These are phyloP conservation scores for Suillus decipiens DNA, from an alignment of 768 basidiomycete genomes.

Conservation along the genomic window DNA sequence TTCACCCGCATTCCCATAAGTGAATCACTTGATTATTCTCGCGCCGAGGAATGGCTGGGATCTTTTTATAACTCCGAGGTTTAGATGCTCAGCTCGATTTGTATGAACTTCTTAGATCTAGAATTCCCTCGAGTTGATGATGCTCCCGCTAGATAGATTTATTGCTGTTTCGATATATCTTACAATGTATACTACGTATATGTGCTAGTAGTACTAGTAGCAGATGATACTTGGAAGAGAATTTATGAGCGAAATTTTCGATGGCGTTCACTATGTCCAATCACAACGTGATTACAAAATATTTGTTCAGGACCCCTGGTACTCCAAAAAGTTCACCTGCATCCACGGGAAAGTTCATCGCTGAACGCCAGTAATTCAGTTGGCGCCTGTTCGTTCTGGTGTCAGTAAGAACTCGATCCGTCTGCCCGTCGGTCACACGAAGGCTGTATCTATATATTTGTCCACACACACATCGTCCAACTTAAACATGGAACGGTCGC, in stretches of 20 bases:
- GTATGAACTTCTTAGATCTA: not conserved
- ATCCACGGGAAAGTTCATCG: no score
- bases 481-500: no score
- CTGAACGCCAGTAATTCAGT: not conserved
- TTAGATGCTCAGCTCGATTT: not conserved
- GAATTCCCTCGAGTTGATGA: not conserved
- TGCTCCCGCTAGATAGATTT: not conserved
- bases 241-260: no score
- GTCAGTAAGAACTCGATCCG: no score
- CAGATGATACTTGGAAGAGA: not conserved
- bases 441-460: no score
- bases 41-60: no score
- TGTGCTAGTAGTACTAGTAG: not conserved
- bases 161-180: not conserved
- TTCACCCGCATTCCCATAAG: no score
- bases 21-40: no score
- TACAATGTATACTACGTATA: not conserved
- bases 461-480: no score
- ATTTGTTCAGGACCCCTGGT: not conserved
- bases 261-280: not conserved
- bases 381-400: no score
- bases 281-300: not conserved
- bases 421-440: no score
- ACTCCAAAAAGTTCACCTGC: not conserved
- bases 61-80: not conserved